Conservation (phyloP, 768 basidiomycete species). For the Boletus reticulatus region DNA sequence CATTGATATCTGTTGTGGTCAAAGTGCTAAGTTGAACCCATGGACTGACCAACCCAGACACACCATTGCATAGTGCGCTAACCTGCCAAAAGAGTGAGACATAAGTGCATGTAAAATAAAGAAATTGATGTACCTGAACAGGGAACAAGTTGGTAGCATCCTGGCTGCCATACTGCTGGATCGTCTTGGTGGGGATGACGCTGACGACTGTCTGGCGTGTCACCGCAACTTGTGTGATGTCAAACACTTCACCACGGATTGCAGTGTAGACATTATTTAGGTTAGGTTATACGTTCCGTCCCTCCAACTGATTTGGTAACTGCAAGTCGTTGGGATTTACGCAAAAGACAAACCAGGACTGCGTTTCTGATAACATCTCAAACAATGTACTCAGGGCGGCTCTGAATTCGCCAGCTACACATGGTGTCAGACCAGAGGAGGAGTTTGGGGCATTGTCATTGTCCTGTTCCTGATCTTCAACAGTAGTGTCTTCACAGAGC, state of each 20-base stretch:
- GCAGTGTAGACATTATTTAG: slow-evolving; percentile 77
- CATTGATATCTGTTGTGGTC: slow-evolving; percentile 74
- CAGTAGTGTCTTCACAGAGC: too few species aligned
- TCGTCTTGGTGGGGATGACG: slow-evolving; percentile 70
- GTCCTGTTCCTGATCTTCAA: too few species aligned
- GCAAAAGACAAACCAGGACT: too few species aligned
- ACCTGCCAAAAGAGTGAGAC: slow-evolving; percentile 46
- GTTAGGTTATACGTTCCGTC: too few species aligned
- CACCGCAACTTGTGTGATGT: slow-evolving; percentile 64
- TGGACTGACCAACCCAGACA: slow-evolving; percentile 75
- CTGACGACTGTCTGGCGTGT: slow-evolving; percentile 63
- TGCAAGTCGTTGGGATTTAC: too few species aligned
- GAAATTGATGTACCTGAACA: slow-evolving; percentile 88
- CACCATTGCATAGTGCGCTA: slow-evolving; percentile 88
- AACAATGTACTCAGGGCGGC: too few species aligned
- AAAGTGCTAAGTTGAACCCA: slow-evolving; percentile 69
- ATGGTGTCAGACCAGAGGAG: slow-evolving; percentile 43
- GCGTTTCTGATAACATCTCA: too few species aligned
- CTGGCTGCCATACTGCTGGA: slow-evolving; percentile 83
- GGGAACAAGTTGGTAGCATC: slow-evolving; percentile 82
- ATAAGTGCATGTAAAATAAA: neutral
- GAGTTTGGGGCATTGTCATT: too few species aligned
- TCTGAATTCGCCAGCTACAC: slow-evolving; percentile 78
- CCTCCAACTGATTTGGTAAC: too few species aligned
- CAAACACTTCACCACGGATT: slow-evolving; percentile 94